Evolutionary conservation across 495 filamentous ascomycete genomes (phyloP), one percentile per base, ranked within the genome.

Genomic region (Xylaria scruposa): DNA sequence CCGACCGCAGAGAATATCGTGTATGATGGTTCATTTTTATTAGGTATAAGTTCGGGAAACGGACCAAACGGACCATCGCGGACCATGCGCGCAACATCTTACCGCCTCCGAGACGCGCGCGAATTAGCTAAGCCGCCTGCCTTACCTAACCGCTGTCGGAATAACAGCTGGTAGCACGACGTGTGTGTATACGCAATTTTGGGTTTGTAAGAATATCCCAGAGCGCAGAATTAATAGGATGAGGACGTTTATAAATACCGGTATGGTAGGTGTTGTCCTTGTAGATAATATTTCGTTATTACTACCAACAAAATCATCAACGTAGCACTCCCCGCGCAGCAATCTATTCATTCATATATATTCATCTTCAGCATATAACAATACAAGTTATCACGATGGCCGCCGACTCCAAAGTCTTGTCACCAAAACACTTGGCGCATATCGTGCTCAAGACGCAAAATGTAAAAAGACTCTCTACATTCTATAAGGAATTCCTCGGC

Each of bases 401-500:
- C 6, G 49, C 62, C 53, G 62, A 75, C 33, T 47, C 67, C 26
- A 59, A 75, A 53, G 75, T 77, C 47, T 40, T 79, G 15, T 73
- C 76, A 49, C 78, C 78, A 2, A 49, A 70, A 21, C 12, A 33
- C 33, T 10, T 79, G 54, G 76, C 76, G 51, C 78, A 79, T 65
- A 53, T 79, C 12, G 76, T 79, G 44, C 73, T 84, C 1, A 69
- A 75, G 19, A 81, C 82, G 1, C 60, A 64, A 1, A 70, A 77
- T 5, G 70, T 74, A 64, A 67, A 69, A 64, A 59, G 65, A 0
- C 79, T 84, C 78, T 21, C 77, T n/a, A 72, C 71, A 13, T 84
- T 79, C 70, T 83, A 82, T 74, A 78, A 76, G 63, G 73, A 49
- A 13, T 78, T 84, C 67, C 73, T 84, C 10, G 78, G 78, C 21